Percentiles rank a stretch among this genome's conserved stretches.
Conservation (phyloP, 345 rosid genomes). For the Microcos paniculata region DNA sequence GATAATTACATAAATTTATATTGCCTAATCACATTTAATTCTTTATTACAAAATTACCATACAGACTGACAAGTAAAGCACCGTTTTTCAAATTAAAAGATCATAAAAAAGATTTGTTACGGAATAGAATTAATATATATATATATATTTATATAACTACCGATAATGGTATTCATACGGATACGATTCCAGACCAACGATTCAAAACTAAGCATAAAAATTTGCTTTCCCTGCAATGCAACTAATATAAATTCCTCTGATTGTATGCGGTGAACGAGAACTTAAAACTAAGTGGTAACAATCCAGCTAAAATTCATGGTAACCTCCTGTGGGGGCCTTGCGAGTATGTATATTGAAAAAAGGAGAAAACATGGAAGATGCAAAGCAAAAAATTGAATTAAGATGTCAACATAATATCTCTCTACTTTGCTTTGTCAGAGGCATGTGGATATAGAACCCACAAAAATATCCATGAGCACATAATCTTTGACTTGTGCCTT, state of each 20-base stretch:
- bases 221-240: background rate
- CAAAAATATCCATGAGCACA: background rate
- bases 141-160: no score
- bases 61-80: no score
- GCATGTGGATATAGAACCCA: background rate
- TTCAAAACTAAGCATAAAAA: background rate
- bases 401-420: background rate
- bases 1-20: no score
- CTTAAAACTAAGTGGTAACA: background rate
- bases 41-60: no score
- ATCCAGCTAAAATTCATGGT: background rate
- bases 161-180: background rate
- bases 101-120: no score
- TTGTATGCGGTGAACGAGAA: background rate
- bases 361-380: background rate
- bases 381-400: background rate
- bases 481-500: background rate
- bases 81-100: no score
- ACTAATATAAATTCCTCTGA: background rate
- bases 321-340: background rate
- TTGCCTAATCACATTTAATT: no score
- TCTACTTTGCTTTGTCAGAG: background rate
- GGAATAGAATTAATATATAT: no score
- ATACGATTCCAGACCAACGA: background rate
- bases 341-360: background rate